Conservation (phyloP, 1,139 yeast genomes). For the Suhomyces anneliseae region DNA sequence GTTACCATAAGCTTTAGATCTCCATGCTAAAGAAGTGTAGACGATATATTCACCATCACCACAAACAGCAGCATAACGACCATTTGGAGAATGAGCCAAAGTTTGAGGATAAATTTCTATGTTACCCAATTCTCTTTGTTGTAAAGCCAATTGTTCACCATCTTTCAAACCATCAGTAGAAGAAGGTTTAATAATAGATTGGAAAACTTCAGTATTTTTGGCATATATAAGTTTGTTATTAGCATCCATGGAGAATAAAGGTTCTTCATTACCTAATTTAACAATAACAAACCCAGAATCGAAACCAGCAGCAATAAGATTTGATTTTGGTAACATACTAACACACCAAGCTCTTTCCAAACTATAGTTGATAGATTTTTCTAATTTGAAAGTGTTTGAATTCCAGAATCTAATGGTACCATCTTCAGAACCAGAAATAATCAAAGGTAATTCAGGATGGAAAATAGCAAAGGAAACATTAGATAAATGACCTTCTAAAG, state of each 20-base stretch:
- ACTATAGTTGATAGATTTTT: slow-evolving; percentile 86
- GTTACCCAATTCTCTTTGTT: slow-evolving; percentile 85
- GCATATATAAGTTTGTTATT: slow-evolving; percentile 90
- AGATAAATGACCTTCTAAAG: slow-evolving; percentile 88
- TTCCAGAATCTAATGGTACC: slow-evolving; percentile 81
- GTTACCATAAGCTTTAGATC: slow-evolving; percentile 89
- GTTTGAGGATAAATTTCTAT: slow-evolving; percentile 91
- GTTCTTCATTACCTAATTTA: slow-evolving; percentile 91
- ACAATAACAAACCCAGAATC: slow-evolving; percentile 90
- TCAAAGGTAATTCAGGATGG: slow-evolving; percentile 93
- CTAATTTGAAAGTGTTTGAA: slow-evolving; percentile 77
- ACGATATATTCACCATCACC: slow-evolving; percentile 98
- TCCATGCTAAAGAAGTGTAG: slow-evolving; percentile 97
- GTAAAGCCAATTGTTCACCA: slow-evolving; percentile 74
- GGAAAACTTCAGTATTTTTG: slow-evolving; percentile 85
- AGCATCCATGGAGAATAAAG: slow-evolving; percentile 89
- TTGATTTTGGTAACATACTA: slow-evolving; percentile 72
- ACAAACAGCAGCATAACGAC: slow-evolving; percentile 93
- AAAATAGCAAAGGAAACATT: slow-evolving; percentile 95
- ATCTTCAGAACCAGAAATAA: slow-evolving; percentile 81
- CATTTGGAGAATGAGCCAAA: slow-evolving; percentile 91
- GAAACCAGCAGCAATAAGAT: slow-evolving; percentile 86
- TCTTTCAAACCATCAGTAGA: slow-evolving; percentile 67
- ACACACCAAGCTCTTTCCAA: slow-evolving; percentile 98
- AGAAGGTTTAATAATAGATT: slow-evolving; percentile 73